Conservation (phyloP, 2,329 filamentous ascomycete genomes). For the Cladosporium oxysporum region DNA sequence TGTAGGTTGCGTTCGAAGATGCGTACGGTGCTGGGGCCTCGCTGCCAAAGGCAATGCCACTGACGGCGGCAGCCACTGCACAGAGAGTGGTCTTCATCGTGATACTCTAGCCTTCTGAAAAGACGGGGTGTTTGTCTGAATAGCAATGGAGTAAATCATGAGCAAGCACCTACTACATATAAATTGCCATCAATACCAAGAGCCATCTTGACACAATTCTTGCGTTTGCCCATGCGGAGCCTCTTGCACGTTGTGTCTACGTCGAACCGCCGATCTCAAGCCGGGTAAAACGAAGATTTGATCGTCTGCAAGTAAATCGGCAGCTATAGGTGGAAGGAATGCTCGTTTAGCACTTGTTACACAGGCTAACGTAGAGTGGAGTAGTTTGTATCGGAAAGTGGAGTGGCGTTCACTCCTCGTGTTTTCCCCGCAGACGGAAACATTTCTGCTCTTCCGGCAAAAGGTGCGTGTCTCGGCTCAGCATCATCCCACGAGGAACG, state of each 20-base stretch:
- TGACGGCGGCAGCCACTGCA: slow-evolving; percentile 2
- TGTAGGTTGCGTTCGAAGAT: slow-evolving; percentile 34
- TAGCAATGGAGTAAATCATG: not conserved
- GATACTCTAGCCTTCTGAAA: not conserved
- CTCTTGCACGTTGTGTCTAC: not conserved
- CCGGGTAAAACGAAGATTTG: slow-evolving; percentile 14
- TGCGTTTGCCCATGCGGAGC: not conserved
- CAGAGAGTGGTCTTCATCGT: not conserved
- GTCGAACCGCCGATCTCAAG: slow-evolving; percentile 8
- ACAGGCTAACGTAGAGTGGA: not conserved
- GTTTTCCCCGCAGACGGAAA: not conserved
- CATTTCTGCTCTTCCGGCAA: slow-evolving; percentile 1
- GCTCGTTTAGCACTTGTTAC: not conserved
- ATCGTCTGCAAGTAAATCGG: not conserved
- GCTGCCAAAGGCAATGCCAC: not conserved
- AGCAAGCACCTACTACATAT: not conserved
- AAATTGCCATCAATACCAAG: not conserved
- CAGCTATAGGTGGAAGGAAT: slow-evolving; percentile 18
- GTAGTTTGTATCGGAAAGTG: not conserved
- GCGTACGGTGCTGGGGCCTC: not conserved
- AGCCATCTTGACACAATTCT: not conserved
- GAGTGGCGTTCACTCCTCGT: not conserved
- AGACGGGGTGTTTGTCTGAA: not conserved
- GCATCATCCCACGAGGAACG: not conserved
- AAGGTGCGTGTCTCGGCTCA: not conserved